Base-by-base conservation (phyloP, 176 grass and related monocot genomes). In the Urochloa ruziziensis region DNA sequence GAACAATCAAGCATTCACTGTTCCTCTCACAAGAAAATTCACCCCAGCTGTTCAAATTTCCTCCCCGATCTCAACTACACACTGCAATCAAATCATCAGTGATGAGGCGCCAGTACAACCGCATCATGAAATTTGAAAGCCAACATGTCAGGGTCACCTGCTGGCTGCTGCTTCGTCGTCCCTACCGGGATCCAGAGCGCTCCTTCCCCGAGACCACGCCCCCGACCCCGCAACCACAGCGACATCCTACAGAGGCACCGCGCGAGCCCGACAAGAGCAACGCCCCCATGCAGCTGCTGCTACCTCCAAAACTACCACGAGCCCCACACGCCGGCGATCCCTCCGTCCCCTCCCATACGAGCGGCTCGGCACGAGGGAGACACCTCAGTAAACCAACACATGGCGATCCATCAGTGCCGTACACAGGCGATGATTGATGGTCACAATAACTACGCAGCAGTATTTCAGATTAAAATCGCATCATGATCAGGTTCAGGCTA, bases 331-430 rank as follows among this genome's bases (percentile, higher is more conserved):
- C 39, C n/a, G 4, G 21, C 1, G 18, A 37, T 35, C 62, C 65
- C 35, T 14, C 12, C n/a, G n/a, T n/a, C n/a, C n/a, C n/a, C n/a
- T n/a, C 63, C 81, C 77, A 81, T 78, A 39, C 79, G 4, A 64
- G 10, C 54, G 36, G 67, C 68, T 37, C 25, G 59, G 90, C 49
- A 32, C 66, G 73, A 82, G 75, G 71, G 39, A 36, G 84, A 84
- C 87, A 68, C 80, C 87, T 34, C 84, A 59, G 42, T 80, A 12
- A 85, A 23, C 6, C 6, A 77, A 85, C 89, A 88, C 85, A 88
- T 78, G 85, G 29, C 17, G 19, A 85, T 56, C 8, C 36, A 67
- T 37, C 76, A 30, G 70, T 48, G 35, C 62, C 70, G 77, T 91
- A 70, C 77, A 32, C 1, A 3, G 23, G 4, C 3, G 43, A 6